Conservation (phyloP, 192 early-diverging fungal genomes). For the Podila minutissima region DNA sequence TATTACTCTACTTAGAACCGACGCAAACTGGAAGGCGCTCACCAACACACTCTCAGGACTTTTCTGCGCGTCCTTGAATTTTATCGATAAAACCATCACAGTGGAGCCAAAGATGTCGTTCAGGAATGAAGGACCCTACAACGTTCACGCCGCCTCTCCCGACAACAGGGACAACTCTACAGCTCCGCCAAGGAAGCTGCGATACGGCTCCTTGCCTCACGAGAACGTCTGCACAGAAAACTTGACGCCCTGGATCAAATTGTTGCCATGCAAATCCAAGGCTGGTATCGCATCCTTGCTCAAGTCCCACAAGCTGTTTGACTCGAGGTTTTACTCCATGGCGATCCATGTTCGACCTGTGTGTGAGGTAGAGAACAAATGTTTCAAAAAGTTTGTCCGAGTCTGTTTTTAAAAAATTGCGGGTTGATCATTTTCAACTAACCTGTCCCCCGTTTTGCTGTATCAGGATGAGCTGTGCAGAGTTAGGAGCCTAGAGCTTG, state of each 20-base stretch:
- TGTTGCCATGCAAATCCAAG: conserved; percentile 94
- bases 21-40: conserved; percentile 85
- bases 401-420: background rate
- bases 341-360: conserved; percentile 70
- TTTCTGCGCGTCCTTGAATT: conserved; percentile 97
- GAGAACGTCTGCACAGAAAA: conserved; percentile 99
- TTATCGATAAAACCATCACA: conserved; percentile 84
- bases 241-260: conserved; percentile 96
- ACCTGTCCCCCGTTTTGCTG: background rate
- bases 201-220: conserved; percentile 86
- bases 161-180: background rate
- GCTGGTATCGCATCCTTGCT: conserved; percentile 89
- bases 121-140: conserved; percentile 54
- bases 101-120: conserved; percentile 67
- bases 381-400: too few species aligned
- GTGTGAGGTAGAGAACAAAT: conserved; percentile 47
- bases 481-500: conserved; percentile 64
- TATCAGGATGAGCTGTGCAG: conserved; percentile 57
- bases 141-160: conserved; percentile 22
- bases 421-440: background rate
- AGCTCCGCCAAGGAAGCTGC: conserved; percentile 44
- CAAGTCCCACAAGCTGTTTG: conserved; percentile 92
- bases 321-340: conserved; percentile 93
- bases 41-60: conserved; percentile 93
- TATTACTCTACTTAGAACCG: conserved; percentile 53